phyloP scores from a whole-genome alignment of 1,284 basidiomycete genomes.

The Gomphus bonarii region DNA sequence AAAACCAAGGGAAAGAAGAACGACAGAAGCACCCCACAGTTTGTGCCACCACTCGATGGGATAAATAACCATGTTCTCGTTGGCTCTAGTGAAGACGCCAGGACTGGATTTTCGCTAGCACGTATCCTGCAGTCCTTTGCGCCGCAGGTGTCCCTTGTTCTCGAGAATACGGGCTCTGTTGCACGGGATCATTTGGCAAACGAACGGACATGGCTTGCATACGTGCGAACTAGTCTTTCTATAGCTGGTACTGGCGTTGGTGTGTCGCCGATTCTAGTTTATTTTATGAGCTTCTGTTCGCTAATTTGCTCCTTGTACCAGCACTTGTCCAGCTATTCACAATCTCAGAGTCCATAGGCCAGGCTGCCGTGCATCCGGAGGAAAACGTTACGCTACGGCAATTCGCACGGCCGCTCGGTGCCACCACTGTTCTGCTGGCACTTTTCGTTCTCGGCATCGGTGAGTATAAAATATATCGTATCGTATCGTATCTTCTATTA shows the following conservation, averaged over 20 bases:
- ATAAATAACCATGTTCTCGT: background rate
- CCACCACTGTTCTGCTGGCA: constrained; percentile 39
- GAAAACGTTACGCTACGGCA: constrained; percentile 23
- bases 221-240: constrained; percentile 30
- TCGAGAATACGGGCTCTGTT: constrained; percentile 24
- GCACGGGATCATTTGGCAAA: constrained; percentile 32
- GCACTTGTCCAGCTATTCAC: constrained; percentile 51
- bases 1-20: background rate
- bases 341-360: constrained; percentile 21
- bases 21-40: background rate
- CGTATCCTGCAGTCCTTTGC: background rate
- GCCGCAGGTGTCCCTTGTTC: constrained; percentile 1
- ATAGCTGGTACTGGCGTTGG: constrained; percentile 36
- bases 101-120: background rate
- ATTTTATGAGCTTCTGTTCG: background rate
- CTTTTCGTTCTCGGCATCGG: constrained; percentile 40
- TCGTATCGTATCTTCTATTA: background rate
- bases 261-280: constrained; percentile 22
- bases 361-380: constrained; percentile 8
- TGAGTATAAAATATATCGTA: constrained; percentile 19
- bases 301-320: constrained; percentile 14
- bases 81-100: background rate
- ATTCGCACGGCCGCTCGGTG: constrained; percentile 46
- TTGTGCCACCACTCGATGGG: background rate
- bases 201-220: constrained; percentile 32